Percentiles rank a stretch among this genome's conserved stretches.
Evolutionary conservation across 139 green algal genomes (phyloP).

Genomic region (Pseudopediastrum boryanum): DNA sequence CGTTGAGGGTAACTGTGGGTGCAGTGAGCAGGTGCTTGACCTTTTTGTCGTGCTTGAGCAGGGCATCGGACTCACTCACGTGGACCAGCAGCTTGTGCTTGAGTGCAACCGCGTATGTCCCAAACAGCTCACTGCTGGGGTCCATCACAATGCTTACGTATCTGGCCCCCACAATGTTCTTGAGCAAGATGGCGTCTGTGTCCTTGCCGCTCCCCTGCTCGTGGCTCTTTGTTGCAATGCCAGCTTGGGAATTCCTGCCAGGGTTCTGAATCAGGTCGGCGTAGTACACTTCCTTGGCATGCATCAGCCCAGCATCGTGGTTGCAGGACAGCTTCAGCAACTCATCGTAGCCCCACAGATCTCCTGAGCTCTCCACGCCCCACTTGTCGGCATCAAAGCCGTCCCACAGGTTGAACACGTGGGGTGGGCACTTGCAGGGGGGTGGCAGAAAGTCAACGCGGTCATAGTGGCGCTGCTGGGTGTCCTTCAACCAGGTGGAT

Average conservation of each 20-base stretch:
- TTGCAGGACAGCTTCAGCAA: neutral
- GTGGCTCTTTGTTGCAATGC: neutral
- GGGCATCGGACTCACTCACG: neutral
- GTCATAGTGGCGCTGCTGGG: neutral
- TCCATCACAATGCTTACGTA: neutral
- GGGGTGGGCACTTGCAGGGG: neutral
- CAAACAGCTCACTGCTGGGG: neutral
- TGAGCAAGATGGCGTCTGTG: neutral
- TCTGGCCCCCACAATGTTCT: neutral
- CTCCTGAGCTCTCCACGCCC: neutral
- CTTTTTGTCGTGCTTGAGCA: neutral
- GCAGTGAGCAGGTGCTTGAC: neutral
- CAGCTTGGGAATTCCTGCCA: neutral
- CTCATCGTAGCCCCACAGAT: neutral
- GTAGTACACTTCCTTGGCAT: neutral
- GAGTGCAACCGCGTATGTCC: neutral
- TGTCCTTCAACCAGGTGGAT: no score
- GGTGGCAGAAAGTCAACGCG: neutral
- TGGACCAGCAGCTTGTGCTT: neutral
- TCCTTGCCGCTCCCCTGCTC: neutral
- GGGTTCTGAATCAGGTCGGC: neutral
- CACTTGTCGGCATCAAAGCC: conserved; percentile 2
- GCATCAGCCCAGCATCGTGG: neutral
- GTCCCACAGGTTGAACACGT: neutral
- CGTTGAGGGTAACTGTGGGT: neutral